A percentile compares a stretch with the other conserved stretches of the same genome.
Conservation (phyloP, 345 rosid genomes). For the Arabidopsis suecica region DNA sequence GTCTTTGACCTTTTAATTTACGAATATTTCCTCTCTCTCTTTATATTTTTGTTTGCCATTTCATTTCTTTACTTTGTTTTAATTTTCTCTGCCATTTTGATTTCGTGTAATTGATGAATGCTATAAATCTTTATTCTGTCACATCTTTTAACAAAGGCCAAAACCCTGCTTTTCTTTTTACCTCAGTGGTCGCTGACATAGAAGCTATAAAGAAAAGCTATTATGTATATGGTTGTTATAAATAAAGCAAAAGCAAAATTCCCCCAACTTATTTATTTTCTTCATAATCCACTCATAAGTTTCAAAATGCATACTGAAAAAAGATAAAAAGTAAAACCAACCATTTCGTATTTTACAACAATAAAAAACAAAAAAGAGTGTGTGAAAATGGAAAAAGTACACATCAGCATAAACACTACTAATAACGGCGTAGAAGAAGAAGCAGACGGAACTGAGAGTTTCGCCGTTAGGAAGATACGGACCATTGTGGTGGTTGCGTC, state of each 20-base stretch:
- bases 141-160: conserved; percentile 50
- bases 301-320: conserved; percentile 21
- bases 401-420: conserved; percentile 27
- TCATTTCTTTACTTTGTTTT: background rate
- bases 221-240: conserved; percentile 26
- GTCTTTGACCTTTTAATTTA: conserved; percentile 38
- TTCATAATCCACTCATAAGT: conserved; percentile 6
- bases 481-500: conserved; percentile 38
- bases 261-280: background rate
- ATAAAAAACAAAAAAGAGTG: background rate
- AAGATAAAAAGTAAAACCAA: background rate
- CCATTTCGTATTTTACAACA: background rate
- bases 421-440: conserved; percentile 19
- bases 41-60: background rate
- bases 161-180: conserved; percentile 45
- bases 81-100: background rate
- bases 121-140: conserved; percentile 25
- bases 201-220: conserved; percentile 44
- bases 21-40: conserved; percentile 15
- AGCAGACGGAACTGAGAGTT: conserved; percentile 42
- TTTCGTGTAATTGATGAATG: background rate
- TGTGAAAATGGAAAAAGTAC: conserved; percentile 25
- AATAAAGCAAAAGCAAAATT: conserved; percentile 43
- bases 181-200: conserved; percentile 47
- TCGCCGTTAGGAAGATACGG: background rate